Percentiles rank a stretch among this genome's conserved stretches.
phyloP scores from a whole-genome alignment of 345 rosid species.

The Eucalyptus erythrocorys region DNA sequence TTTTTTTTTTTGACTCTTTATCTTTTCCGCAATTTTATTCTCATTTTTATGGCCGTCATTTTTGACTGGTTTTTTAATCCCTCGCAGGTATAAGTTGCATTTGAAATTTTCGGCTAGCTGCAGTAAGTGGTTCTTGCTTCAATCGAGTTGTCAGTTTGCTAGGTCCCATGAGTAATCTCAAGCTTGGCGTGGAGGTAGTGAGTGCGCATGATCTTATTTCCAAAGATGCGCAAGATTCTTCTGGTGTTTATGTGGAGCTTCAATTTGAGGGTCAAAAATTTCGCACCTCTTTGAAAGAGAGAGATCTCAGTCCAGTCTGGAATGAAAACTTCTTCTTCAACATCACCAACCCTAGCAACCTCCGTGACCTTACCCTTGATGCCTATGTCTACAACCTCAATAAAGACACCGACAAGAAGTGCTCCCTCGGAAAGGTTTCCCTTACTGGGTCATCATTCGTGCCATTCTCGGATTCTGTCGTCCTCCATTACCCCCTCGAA shows the following conservation, averaged over 20 bases:
- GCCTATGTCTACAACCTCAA: conserved; percentile 40
- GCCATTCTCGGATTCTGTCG: conserved; percentile 61
- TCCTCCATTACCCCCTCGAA: conserved; percentile 75
- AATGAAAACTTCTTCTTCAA: conserved; percentile 79
- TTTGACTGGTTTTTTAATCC: background rate
- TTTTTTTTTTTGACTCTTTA: background rate
- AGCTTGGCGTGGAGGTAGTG: conserved; percentile 82
- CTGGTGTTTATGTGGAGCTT: conserved; percentile 66
- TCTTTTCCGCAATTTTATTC: background rate
- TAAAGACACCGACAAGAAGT: conserved; percentile 24
- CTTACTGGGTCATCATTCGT: conserved; percentile 74
- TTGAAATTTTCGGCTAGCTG: background rate
- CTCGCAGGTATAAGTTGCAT: background rate
- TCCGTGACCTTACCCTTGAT: conserved; percentile 46
- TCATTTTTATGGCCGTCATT: background rate
- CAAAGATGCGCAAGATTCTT: conserved; percentile 42
- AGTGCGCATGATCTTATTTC: conserved; percentile 63
- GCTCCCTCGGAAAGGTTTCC: conserved; percentile 59
- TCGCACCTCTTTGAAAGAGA: conserved; percentile 53
- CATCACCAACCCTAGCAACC: conserved; percentile 50
- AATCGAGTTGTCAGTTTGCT: background rate
- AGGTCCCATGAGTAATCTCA: conserved; percentile 46
- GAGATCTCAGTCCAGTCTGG: conserved; percentile 74
- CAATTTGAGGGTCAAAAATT: conserved; percentile 67
- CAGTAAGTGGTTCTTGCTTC: background rate